phyloP scores from a whole-genome alignment of 2,329 filamentous ascomycete species.

The Chaetomium sp. region DNA sequence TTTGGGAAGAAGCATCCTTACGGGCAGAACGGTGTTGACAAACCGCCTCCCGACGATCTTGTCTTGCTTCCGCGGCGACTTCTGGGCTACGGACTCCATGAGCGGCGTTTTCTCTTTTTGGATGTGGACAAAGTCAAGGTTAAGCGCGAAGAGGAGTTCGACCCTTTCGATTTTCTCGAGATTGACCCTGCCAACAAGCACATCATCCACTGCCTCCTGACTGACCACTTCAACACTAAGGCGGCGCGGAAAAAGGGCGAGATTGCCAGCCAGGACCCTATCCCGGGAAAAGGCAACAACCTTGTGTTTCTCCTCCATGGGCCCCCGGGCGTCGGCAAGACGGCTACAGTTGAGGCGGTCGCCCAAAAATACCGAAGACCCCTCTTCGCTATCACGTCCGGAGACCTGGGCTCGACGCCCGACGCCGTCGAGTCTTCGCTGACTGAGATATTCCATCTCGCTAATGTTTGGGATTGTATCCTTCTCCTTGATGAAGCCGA shows the following conservation, averaged over 20 bases:
- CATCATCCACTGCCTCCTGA: constrained; percentile 9
- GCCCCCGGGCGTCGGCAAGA: constrained; percentile 35
- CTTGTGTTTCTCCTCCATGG: constrained; percentile 33
- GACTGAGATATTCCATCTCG: constrained; percentile 24
- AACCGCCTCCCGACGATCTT: constrained; percentile 2
- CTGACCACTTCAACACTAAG: constrained; percentile 22
- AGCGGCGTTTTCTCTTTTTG: constrained; percentile 1
- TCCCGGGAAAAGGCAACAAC: constrained; percentile 37
- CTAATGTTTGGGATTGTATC: constrained; percentile 27
- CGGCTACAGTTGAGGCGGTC: constrained; percentile 30
- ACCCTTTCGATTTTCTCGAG: constrained; percentile 6
- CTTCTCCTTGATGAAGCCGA: constrained; percentile 37
- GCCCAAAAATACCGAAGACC: constrained; percentile 33
- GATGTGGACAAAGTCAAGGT: not conserved
- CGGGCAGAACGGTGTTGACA: constrained; percentile 3
- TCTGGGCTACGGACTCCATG: not conserved
- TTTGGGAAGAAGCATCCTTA: constrained; percentile 10
- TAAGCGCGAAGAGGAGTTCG: not conserved
- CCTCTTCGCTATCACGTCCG: constrained; percentile 28
- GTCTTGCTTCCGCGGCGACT: constrained; percentile 10
- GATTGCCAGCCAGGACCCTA: constrained; percentile 17
- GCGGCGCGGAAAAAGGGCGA: not conserved
- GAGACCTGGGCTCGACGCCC: constrained; percentile 23
- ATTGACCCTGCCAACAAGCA: not conserved
- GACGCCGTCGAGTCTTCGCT: constrained; percentile 28